Evolutionary conservation across 2,329 filamentous ascomycete genomes (phyloP).

Genomic region (Phialemonium atrogriseum): DNA sequence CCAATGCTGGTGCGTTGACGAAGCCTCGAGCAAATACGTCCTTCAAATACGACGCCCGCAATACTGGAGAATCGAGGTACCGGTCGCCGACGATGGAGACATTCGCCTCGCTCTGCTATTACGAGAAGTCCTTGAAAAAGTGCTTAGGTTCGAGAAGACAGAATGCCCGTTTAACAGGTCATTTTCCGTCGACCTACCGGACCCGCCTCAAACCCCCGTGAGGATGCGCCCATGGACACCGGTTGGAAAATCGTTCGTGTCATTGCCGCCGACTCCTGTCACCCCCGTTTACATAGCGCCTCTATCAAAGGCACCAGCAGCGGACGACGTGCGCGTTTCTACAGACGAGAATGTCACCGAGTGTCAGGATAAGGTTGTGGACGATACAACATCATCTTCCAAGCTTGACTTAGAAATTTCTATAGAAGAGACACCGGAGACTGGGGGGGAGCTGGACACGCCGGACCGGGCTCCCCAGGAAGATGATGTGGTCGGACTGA

Average conservation of each 20-base stretch:
- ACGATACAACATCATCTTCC: too few species aligned
- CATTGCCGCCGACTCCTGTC: slow-evolving; percentile 17
- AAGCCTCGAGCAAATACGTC: slow-evolving; percentile 72
- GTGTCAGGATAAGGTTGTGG: too few species aligned
- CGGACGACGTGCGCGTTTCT: slow-evolving; percentile 4
- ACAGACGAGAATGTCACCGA: too few species aligned
- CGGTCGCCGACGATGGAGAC: slow-evolving; percentile 56
- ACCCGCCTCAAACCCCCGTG: slow-evolving; percentile 55
- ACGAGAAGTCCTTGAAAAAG: slow-evolving; percentile 59
- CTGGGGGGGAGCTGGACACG: too few species aligned
- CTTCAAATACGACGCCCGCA: slow-evolving; percentile 73
- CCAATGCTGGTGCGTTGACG: slow-evolving; percentile 90
- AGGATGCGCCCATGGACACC: slow-evolving; percentile 64
- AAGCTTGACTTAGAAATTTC: too few species aligned
- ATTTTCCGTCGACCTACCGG: slow-evolving; percentile 67
- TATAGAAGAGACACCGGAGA: too few species aligned
- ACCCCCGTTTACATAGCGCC: slow-evolving; percentile 14
- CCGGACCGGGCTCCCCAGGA: too few species aligned
- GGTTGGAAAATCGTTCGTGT: slow-evolving; percentile 20
- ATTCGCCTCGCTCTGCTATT: slow-evolving; percentile 56
- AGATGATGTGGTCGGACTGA: too few species aligned
- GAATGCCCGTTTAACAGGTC: slow-evolving; percentile 74
- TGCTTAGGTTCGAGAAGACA: slow-evolving; percentile 82
- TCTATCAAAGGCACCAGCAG: slow-evolving; percentile 9
- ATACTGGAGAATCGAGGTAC: slow-evolving; percentile 87